Evolutionary conservation across 2,329 filamentous ascomycete genomes (phyloP).

Genomic region (Pseudogymnoascus sp.): DNA sequence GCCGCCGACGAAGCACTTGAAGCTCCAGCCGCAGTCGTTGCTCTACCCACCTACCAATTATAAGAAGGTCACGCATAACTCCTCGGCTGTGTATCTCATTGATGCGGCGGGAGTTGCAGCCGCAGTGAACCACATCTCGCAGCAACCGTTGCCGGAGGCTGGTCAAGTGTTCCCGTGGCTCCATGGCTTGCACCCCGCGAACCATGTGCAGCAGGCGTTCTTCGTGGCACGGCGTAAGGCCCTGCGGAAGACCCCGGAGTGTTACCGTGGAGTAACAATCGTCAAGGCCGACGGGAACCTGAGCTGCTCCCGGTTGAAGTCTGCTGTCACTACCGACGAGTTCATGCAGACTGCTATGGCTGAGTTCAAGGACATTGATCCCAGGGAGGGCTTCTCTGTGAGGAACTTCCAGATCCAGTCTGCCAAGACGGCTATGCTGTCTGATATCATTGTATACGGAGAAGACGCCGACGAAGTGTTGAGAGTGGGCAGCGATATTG

Average conservation of each 20-base stretch:
- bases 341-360: constrained; percentile 54
- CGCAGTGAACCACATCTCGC: constrained; percentile 68
- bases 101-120: constrained; percentile 59
- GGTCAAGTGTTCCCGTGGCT: constrained; percentile 93
- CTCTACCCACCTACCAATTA: constrained; percentile 67
- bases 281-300: constrained; percentile 87
- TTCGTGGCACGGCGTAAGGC: constrained; percentile 71
- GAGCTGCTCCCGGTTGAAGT: constrained; percentile 68
- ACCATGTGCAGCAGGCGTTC: constrained; percentile 82
- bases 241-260: constrained; percentile 64
- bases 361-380: constrained; percentile 77
- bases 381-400: constrained; percentile 84
- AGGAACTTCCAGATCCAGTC: constrained; percentile 96
- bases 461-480: constrained; percentile 56
- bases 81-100: constrained; percentile 64
- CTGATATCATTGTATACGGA: constrained; percentile 89
- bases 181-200: constrained; percentile 83
- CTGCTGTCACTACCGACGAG: constrained; percentile 76
- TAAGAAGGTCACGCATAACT: constrained; percentile 37
- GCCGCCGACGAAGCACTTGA: constrained; percentile 49
- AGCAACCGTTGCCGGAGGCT: constrained; percentile 76
- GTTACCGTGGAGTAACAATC: constrained; percentile 72
- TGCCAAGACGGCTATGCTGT: constrained; percentile 77
- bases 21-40: constrained; percentile 56
- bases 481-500: constrained; percentile 61